Percentiles rank a stretch among this genome's conserved stretches.
These are phyloP conservation scores for Solanum bukasovii DNA, from an alignment of 257 asterid species.

Conservation along the genomic window DNA sequence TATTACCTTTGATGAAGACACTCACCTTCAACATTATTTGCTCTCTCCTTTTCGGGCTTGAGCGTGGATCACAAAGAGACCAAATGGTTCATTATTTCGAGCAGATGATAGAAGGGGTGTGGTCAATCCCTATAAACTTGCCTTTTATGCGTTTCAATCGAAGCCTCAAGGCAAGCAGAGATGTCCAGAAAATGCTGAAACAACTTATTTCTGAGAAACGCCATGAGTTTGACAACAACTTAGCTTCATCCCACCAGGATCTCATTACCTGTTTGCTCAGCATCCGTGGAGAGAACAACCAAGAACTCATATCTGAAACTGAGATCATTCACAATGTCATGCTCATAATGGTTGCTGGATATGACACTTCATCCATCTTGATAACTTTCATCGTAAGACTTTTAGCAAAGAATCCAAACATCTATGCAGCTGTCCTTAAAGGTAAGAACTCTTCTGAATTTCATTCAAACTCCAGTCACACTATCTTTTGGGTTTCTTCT, in stretches of 20 bases:
- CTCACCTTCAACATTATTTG: conserved; percentile 72
- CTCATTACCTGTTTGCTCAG: conserved; percentile 62
- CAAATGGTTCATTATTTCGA: conserved; percentile 23
- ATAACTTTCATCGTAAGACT: conserved; percentile 46
- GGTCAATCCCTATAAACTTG: conserved; percentile 56
- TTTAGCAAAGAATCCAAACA: conserved; percentile 32
- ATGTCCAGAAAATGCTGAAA: conserved; percentile 31
- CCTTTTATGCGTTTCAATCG: conserved; percentile 59
- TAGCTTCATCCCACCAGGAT: conserved; percentile 45
- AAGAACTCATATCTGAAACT: conserved; percentile 34
- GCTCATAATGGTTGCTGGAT: conserved; percentile 60
- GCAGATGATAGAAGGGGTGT: conserved; percentile 47
- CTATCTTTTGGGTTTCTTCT: neutral
- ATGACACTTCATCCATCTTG: conserved; percentile 57
- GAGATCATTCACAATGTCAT: conserved; percentile 53
- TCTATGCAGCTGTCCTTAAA: conserved; percentile 42
- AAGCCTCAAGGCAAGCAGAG: conserved; percentile 48
- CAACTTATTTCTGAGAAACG: conserved; percentile 40
- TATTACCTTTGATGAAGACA: conserved; percentile 57
- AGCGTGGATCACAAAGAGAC: conserved; percentile 40
- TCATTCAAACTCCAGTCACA: neutral
- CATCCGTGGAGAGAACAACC: conserved; percentile 25
- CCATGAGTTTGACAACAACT: conserved; percentile 20
- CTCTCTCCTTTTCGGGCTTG: conserved; percentile 53
- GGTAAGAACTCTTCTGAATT: conserved; percentile 20